These are phyloP conservation scores for Hypsizygus marmoreus DNA, from an alignment of 768 basidiomycete species.

Conservation along the genomic window DNA sequence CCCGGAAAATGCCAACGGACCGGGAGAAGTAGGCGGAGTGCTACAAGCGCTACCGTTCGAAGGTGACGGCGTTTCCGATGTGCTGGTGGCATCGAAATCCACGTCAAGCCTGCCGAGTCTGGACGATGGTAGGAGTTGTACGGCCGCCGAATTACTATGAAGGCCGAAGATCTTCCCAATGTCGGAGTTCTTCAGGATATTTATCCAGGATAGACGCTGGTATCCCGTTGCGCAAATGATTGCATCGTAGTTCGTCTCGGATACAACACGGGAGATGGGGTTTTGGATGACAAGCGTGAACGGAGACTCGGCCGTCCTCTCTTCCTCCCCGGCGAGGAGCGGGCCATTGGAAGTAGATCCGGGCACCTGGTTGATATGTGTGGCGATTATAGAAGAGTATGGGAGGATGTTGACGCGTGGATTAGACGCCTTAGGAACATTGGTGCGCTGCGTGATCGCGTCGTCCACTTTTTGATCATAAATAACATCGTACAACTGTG, in stretches of 20 bases:
- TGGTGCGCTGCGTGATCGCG: constrained; percentile 37
- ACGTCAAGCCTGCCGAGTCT: constrained; percentile 9
- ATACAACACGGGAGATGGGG: constrained; percentile 32
- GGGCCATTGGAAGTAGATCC: neutral
- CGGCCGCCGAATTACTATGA: constrained; percentile 17
- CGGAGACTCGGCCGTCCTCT: neutral
- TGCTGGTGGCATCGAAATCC: constrained; percentile 10
- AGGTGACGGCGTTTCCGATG: constrained; percentile 15
- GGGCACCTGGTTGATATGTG: constrained; percentile 17
- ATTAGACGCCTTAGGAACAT: constrained; percentile 11
- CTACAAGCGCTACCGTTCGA: constrained; percentile 20
- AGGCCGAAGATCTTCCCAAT: constrained; percentile 41
- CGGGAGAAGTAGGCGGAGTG: constrained; percentile 27
- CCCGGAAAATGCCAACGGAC: constrained; percentile 18
- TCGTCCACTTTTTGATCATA: constrained; percentile 52
- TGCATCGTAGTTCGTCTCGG: constrained; percentile 41
- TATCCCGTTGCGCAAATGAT: constrained; percentile 59
- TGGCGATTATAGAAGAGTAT: constrained; percentile 37
- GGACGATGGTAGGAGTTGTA: constrained; percentile 27
- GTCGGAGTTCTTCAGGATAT: constrained; percentile 40
- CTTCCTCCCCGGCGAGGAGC: neutral
- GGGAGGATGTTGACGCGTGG: constrained; percentile 39
- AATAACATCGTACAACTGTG: constrained; percentile 50
- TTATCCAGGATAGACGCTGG: constrained; percentile 48
- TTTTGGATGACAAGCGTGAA: constrained; percentile 35